These are phyloP conservation scores for Globisporangium spiculum DNA, from an alignment of 352 stramenopile genomes.

Conservation along the genomic window DNA sequence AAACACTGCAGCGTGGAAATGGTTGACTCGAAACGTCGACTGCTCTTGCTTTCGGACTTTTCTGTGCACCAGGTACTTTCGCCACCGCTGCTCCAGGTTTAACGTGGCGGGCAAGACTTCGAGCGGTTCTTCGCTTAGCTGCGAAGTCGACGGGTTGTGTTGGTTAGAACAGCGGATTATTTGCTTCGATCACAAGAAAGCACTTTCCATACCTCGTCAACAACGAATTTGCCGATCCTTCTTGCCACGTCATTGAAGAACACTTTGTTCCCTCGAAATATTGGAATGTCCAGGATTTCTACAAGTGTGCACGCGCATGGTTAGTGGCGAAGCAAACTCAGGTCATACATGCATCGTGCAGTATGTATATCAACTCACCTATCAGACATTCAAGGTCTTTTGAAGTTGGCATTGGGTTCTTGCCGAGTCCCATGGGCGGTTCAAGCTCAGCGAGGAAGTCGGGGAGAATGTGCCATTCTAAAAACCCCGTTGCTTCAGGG, in stretches of 20 bases:
- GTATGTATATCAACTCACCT: constrained; percentile 24
- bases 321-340: neutral
- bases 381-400: constrained; percentile 48
- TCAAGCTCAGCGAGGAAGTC: constrained; percentile 60
- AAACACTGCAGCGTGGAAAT: constrained; percentile 44
- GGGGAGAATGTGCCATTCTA: constrained; percentile 65
- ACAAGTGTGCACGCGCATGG: neutral
- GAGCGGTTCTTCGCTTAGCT: constrained; percentile 53
- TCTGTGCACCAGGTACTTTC: constrained; percentile 41
- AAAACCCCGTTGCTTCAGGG: constrained; percentile 77
- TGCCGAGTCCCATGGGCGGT: constrained; percentile 67
- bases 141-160: neutral
- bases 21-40: constrained; percentile 47
- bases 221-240: constrained; percentile 53
- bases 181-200: neutral
- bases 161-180: neutral
- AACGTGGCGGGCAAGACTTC: constrained; percentile 42
- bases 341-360: neutral
- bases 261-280: constrained; percentile 59
- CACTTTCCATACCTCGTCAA: constrained; percentile 38
- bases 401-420: constrained; percentile 26
- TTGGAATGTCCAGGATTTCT: constrained; percentile 50
- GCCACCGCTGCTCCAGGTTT: constrained; percentile 60
- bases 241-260: constrained; percentile 67
- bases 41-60: constrained; percentile 58